These are phyloP conservation scores for Ophiosphaerella narmari DNA, from an alignment of 2,329 filamentous ascomycete species.

Conservation along the genomic window DNA sequence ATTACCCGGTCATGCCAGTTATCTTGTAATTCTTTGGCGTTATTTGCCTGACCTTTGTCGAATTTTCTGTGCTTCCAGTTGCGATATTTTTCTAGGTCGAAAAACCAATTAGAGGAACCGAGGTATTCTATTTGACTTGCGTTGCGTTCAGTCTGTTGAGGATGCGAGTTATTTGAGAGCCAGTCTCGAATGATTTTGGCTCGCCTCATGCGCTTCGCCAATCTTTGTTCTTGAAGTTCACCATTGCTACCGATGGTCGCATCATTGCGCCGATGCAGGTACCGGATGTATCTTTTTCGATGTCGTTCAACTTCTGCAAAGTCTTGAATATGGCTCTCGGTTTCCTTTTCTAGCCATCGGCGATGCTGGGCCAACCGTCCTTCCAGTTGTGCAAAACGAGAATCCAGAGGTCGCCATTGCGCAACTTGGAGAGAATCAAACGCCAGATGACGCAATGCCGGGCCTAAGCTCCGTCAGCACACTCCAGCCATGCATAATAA, in stretches of 20 bases:
- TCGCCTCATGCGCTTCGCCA: conserved; percentile 28
- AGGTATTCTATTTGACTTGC: conserved; percentile 11
- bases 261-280: conserved; percentile 18
- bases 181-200: conserved; percentile 32
- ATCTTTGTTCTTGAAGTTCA: conserved; percentile 23
- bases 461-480: conserved; percentile 30
- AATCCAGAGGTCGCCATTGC: conserved; percentile 36
- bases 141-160: conserved; percentile 10
- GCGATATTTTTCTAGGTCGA: conserved; percentile 23
- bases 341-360: conserved; percentile 33
- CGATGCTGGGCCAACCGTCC: conserved; percentile 25
- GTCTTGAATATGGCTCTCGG: conserved; percentile 17
- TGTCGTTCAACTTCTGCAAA: conserved; percentile 20
- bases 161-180: conserved; percentile 23
- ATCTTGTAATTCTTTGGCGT: conserved; percentile 13
- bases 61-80: conserved; percentile 30
- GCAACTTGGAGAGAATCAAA: conserved; percentile 10
- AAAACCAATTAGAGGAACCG: conserved; percentile 34
- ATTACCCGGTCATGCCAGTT: conserved; percentile 36
- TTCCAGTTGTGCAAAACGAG: conserved; percentile 33
- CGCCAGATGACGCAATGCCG: conserved; percentile 20
- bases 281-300: conserved; percentile 26
- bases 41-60: conserved; percentile 21
- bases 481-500: conserved; percentile 6
- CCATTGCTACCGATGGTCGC: conserved; percentile 3